Evolutionary conservation across 352 stramenopile genomes (phyloP).

Genomic region (Blastocystis sp.): DNA sequence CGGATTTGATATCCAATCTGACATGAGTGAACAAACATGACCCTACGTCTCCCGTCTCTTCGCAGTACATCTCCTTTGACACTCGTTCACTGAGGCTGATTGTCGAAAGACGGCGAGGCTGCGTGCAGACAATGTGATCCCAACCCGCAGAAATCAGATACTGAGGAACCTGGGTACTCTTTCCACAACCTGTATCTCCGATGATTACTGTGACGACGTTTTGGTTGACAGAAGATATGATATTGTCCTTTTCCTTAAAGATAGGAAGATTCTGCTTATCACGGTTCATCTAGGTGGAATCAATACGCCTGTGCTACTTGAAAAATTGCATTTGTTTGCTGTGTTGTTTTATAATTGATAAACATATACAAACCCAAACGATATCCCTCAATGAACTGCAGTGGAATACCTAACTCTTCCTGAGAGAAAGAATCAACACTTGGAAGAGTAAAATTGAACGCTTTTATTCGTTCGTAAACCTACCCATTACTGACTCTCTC

Average conservation of each 20-base stretch:
- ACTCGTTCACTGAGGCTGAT: conserved; percentile 55
- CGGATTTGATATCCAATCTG: conserved; percentile 51
- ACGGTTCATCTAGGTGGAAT: conserved; percentile 6
- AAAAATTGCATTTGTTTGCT: conserved; percentile 27
- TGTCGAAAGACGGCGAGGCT: conserved; percentile 53
- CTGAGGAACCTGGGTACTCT: conserved; percentile 56
- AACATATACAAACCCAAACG: conserved; percentile 42
- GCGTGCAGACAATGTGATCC: conserved; percentile 56
- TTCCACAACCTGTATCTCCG: conserved; percentile 57
- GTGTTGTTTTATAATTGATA: conserved; percentile 49
- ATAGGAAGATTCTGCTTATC: conserved; percentile 37
- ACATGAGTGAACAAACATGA: background rate
- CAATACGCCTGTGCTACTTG: background rate
- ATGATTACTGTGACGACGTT: conserved; percentile 51
- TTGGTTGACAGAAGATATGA: background rate
- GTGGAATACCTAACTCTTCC: background rate
- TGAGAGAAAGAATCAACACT: background rate
- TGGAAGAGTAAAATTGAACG: conserved; percentile 40
- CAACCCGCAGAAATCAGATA: conserved; percentile 41
- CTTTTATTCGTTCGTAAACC: background rate
- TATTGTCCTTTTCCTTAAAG: conserved; percentile 5
- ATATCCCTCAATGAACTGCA: conserved; percentile 43
- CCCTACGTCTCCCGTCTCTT: conserved; percentile 19
- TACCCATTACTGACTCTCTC: background rate
- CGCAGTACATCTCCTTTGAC: conserved; percentile 56